Conservation (phyloP, 305 asterid species). For the Lippia alba region DNA sequence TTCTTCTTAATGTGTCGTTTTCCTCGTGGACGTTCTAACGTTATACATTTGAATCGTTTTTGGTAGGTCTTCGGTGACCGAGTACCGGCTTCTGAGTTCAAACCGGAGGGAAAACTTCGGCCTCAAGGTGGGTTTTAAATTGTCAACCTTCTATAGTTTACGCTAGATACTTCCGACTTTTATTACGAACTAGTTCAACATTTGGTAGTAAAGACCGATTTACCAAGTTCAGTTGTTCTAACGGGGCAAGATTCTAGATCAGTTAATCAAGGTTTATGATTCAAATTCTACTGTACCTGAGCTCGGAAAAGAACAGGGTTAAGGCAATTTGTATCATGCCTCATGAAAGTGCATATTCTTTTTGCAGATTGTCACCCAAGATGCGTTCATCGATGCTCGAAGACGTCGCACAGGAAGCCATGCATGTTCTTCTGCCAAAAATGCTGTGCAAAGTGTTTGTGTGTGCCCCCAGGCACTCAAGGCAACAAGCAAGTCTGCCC, state of each 20-base stretch:
- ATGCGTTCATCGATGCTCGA: slow-evolving; percentile 59
- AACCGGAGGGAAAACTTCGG: slow-evolving; percentile 38
- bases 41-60: not conserved
- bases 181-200: too few species aligned
- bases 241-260: too few species aligned
- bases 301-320: too few species aligned
- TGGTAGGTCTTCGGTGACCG: slow-evolving; percentile 42
- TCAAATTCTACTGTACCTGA: too few species aligned
- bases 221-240: not conserved
- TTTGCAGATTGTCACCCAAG: slow-evolving; percentile 54
- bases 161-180: not conserved
- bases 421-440: slow-evolving; percentile 58
- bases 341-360: not conserved
- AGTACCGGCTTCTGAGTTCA: slow-evolving; percentile 34
- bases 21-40: not conserved
- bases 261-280: too few species aligned
- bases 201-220: too few species aligned
- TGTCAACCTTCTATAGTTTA: not conserved
- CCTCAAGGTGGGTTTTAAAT: slow-evolving; percentile 50
- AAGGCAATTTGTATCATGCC: not conserved
- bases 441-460: slow-evolving; percentile 57
- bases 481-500: slow-evolving; percentile 70
- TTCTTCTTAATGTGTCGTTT: not conserved
- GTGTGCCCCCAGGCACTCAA: slow-evolving; percentile 65
- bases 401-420: slow-evolving; percentile 60